Conservation (phyloP, 225 moss, liverwort and hornwort species). For the Antitrichia curtipendula region DNA sequence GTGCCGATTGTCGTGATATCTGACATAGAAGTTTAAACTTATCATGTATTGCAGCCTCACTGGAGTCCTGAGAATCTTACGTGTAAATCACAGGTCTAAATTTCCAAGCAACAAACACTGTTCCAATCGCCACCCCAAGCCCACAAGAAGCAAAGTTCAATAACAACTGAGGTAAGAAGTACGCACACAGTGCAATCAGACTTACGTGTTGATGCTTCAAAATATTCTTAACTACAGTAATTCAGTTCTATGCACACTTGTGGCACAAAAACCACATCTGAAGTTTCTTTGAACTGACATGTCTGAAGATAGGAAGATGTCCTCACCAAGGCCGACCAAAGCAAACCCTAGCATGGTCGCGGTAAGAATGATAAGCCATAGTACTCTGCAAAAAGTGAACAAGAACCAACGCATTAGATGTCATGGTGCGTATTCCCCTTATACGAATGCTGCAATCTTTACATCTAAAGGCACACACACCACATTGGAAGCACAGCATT, state of each 20-base stretch:
- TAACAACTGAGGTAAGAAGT: not conserved
- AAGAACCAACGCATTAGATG: not conserved
- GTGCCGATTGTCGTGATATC: not conserved
- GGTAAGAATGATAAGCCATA: slow-evolving; percentile 9
- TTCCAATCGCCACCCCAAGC: slow-evolving; percentile 1
- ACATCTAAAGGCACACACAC: not conserved
- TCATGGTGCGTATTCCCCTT: not conserved
- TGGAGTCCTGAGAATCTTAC: slow-evolving; percentile 1
- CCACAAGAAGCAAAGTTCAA: not conserved
- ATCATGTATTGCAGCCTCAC: not conserved
- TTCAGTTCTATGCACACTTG: not conserved
- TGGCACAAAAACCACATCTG: not conserved
- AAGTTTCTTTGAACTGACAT: not conserved
- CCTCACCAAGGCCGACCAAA: slow-evolving; percentile 24
- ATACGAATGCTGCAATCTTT: not conserved
- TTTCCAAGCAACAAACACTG: slow-evolving; percentile 23
- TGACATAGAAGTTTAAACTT: not conserved
- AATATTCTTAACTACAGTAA: not conserved
- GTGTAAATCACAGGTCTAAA: slow-evolving; percentile 9
- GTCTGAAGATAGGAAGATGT: not conserved
- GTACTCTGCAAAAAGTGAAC: slow-evolving; percentile 8
- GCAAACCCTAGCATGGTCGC: slow-evolving; percentile 13
- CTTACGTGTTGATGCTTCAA: not conserved
- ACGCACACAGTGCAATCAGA: not conserved
- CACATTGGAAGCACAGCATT: not conserved